A percentile compares a stretch with the other conserved stretches of the same genome.
Conservation (phyloP, 768 basidiomycete genomes). For the Mycena galopus region DNA sequence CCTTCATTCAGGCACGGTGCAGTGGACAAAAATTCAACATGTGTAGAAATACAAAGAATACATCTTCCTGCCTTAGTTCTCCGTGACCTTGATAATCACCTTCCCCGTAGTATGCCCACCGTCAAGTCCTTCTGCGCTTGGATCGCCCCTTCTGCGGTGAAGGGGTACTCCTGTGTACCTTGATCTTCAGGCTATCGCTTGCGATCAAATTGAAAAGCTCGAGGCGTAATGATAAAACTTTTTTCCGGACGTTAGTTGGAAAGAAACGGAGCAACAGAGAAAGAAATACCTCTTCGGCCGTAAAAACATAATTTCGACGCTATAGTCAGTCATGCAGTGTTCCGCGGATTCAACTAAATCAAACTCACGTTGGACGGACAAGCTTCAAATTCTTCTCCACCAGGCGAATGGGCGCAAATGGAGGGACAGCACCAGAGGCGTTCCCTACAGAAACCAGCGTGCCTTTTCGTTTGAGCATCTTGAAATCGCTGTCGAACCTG, state of each 20-base stretch:
- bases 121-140: slow-evolving; percentile 85
- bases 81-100: slow-evolving; percentile 68
- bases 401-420: slow-evolving; percentile 81
- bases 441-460: slow-evolving; percentile 94
- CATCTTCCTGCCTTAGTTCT: background rate
- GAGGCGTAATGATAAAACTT: slow-evolving; percentile 68
- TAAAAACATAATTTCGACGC: slow-evolving; percentile 82
- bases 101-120: slow-evolving; percentile 89
- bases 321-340: slow-evolving; percentile 44
- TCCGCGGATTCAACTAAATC: background rate
- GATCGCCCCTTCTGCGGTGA: slow-evolving; percentile 83
- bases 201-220: slow-evolving; percentile 72
- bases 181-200: slow-evolving; percentile 72
- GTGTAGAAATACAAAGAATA: background rate
- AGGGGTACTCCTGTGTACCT: slow-evolving; percentile 79
- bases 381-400: slow-evolving; percentile 86
- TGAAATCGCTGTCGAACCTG: slow-evolving; percentile 85
- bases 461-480: slow-evolving; percentile 86
- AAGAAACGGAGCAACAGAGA: background rate
- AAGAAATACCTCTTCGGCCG: slow-evolving; percentile 68
- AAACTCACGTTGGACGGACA: slow-evolving; percentile 76
- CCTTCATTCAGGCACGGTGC: too few relatives aligned
- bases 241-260: too few relatives aligned
- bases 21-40: background rate
- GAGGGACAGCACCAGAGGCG: slow-evolving; percentile 86